Evolutionary conservation across 169 alveolate species (phyloP).

Genomic region (Eimeria maxima): DNA sequence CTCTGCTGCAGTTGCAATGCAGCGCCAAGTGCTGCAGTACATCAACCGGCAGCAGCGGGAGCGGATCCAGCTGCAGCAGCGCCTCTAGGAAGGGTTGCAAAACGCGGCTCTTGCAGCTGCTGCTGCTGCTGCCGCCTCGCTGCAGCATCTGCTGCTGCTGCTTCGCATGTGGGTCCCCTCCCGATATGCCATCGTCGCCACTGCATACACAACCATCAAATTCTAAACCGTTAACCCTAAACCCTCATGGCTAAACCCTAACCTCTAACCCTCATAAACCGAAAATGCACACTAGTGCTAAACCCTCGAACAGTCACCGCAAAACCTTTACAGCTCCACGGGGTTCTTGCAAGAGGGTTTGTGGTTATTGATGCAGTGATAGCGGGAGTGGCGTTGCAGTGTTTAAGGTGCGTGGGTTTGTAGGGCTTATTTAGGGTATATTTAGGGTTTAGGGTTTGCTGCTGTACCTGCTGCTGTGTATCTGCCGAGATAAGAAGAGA

Average conservation of each 20-base stretch:
- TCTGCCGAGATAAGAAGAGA: conserved; percentile 23
- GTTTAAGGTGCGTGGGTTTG: background rate
- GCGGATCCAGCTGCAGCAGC: conserved; percentile 64
- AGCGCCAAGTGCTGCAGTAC: conserved; percentile 63
- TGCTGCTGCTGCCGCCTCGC: conserved; percentile 61
- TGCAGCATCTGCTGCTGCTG: conserved; percentile 45
- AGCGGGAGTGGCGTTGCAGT: background rate
- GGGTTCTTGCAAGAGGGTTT: background rate
- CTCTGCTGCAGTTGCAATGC: conserved; percentile 67
- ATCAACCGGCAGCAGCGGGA: conserved; percentile 75
- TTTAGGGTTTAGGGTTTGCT: background rate
- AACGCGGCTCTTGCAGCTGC: conserved; percentile 74
- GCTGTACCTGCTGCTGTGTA: background rate
- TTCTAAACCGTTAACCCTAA: conserved; percentile 76
- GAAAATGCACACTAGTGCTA: too few relatives aligned
- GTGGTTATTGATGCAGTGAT: background rate
- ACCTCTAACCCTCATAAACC: too few relatives aligned
- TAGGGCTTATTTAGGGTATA: background rate
- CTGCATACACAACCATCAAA: background rate
- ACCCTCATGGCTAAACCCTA: too few relatives aligned
- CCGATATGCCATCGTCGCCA: conserved; percentile 9
- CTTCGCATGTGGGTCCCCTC: conserved; percentile 9
- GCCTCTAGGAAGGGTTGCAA: conserved; percentile 76
- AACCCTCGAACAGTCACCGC: too few relatives aligned
- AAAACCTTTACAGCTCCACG: background rate